Conservation (phyloP, 2,329 filamentous ascomycete genomes). For the Colletotrichum sansevieriae region DNA sequence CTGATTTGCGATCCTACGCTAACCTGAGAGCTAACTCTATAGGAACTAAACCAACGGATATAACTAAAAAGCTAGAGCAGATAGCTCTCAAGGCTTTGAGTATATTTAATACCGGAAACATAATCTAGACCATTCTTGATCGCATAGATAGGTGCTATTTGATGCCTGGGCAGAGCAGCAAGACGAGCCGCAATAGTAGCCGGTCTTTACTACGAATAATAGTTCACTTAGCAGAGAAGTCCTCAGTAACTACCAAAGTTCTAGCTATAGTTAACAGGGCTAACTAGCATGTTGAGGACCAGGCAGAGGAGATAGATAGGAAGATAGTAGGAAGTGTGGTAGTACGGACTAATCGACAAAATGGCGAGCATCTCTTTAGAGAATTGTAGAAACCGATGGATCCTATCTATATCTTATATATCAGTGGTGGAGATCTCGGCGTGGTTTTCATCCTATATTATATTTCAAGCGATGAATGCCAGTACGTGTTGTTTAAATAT, state of each 20-base stretch:
- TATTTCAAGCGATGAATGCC: background rate
- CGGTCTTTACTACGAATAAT: background rate
- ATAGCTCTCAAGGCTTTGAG: background rate
- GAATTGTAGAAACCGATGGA: background rate
- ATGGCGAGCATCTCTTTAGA: background rate
- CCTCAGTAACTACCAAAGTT: background rate
- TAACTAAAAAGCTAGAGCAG: background rate
- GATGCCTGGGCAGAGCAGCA: background rate
- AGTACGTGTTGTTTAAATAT: background rate
- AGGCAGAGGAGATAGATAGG: background rate
- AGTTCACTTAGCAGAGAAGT: background rate
- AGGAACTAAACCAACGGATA: background rate
- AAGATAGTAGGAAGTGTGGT: background rate
- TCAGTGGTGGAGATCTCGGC: background rate
- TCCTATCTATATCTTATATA: background rate
- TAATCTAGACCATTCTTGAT: constrained; percentile 7
- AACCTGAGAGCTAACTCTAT: background rate
- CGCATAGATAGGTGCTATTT: background rate
- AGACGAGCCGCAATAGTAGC: background rate
- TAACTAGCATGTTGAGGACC: background rate
- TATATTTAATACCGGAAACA: constrained; percentile 1
- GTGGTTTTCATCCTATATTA: background rate
- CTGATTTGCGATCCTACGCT: background rate
- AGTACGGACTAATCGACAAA: background rate
- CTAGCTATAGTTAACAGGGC: constrained; percentile 9